Conservation (phyloP, 352 stramenopile genomes). For the Pythium periplocum region DNA sequence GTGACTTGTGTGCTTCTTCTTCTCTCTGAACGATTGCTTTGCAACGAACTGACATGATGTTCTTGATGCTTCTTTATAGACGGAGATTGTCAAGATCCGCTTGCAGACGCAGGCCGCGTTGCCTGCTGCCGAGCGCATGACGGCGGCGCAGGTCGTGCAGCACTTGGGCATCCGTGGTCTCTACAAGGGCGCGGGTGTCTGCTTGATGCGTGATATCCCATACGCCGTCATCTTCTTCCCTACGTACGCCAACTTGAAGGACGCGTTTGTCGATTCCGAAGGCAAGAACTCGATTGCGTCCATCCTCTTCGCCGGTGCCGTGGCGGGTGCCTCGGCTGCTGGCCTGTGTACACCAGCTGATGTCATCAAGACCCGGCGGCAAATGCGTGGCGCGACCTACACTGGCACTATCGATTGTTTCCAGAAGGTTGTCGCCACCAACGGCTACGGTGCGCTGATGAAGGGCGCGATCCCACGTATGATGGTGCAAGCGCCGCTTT, state of each 20-base stretch:
- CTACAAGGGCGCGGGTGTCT: constrained; percentile 84
- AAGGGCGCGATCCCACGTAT: constrained; percentile 82
- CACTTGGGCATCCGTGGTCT: constrained; percentile 74
- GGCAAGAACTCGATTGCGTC: constrained; percentile 50
- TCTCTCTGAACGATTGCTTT: not conserved
- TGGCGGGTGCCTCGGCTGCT: constrained; percentile 55
- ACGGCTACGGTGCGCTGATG: constrained; percentile 82
- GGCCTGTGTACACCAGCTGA: constrained; percentile 63
- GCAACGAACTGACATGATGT: not conserved
- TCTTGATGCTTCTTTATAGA: constrained; percentile 23
- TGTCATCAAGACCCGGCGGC: constrained; percentile 88
- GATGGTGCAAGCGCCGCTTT: constrained; percentile 84
- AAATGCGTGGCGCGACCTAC: constrained; percentile 79
- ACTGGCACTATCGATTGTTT: constrained; percentile 81
- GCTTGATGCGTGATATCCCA: constrained; percentile 88
- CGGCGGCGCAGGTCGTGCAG: constrained; percentile 49
- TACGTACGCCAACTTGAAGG: constrained; percentile 71
- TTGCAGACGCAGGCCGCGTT: constrained; percentile 83
- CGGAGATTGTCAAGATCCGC: constrained; percentile 92
- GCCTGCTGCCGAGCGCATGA: constrained; percentile 50
- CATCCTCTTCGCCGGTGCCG: constrained; percentile 57
- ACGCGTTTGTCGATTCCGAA: constrained; percentile 38
- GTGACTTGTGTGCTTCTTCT: constrained; percentile 4
- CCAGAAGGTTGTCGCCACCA: constrained; percentile 61
- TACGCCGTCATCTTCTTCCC: constrained; percentile 94